phyloP scores from a whole-genome alignment of 495 filamentous ascomycete species.

The Cairneyella variabilis region DNA sequence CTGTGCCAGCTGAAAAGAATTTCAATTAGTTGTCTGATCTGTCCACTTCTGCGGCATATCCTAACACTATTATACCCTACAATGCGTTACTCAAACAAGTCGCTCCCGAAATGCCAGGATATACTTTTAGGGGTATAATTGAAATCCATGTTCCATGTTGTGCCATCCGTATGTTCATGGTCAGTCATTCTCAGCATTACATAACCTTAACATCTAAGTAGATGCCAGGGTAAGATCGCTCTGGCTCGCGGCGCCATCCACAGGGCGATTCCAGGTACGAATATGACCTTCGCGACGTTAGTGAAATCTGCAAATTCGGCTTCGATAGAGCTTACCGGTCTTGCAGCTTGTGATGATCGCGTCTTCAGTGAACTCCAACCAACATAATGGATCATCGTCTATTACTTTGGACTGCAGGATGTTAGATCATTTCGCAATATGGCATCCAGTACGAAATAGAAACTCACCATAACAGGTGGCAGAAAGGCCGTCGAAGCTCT shows the following conservation, averaged over 20 bases:
- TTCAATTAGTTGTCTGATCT: too few relatives aligned
- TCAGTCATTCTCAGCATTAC: too few relatives aligned
- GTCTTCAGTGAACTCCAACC: conserved; percentile 88
- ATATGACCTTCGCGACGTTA: conserved; percentile 63
- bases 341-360: conserved; percentile 89
- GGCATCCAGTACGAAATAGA: not conserved
- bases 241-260: conserved; percentile 49
- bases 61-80: too few relatives aligned
- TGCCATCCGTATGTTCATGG: too few relatives aligned
- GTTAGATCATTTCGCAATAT: conserved; percentile 13
- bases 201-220: too few relatives aligned
- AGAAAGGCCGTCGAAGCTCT: conserved; percentile 76
- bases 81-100: too few relatives aligned
- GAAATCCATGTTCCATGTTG: too few relatives aligned
- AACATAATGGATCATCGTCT: conserved; percentile 81
- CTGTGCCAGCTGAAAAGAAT: too few relatives aligned
- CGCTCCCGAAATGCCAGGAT: too few relatives aligned
- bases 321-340: conserved; percentile 54
- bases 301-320: not conserved
- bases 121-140: too few relatives aligned
- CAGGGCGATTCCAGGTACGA: conserved; percentile 80
- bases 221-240: conserved; percentile 10
- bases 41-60: too few relatives aligned
- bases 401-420: conserved; percentile 68
- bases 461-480: conserved; percentile 83